Base-by-base conservation (phyloP, 2,329 filamentous ascomycete species). In the Arthroderma sp. region DNA sequence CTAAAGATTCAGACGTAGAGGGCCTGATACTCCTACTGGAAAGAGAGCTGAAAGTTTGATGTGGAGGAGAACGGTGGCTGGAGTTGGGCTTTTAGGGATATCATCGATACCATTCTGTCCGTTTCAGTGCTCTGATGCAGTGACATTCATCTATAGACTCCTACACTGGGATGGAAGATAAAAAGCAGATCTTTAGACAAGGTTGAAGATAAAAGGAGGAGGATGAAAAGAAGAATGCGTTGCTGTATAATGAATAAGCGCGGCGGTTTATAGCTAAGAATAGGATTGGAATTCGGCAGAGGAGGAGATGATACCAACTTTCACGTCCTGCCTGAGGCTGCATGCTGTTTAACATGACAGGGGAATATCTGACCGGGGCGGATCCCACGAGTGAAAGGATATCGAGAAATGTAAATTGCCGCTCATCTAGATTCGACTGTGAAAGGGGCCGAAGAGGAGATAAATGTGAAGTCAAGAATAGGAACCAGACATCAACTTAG, bases 11-110 rank as follows among this genome's bases (percentile, higher is more conserved):
- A 21, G 51, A 49, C 5, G 28, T 47, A 11, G 54, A 57, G 19
- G 56, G n/a, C 15, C 28, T 59, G 49, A 53, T 59, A 23, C 33
- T 49, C 47, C 9, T 60, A 33, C 47, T 57, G 56, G 59, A 55
- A 49, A 41, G 31, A 31, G 60, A 56, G 23, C 54, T 58, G 56
- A 57, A 31, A 33, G 37, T 38, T 13, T 56, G 11, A 39, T 8
- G 7, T 11, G 7, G 17, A 19, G 9, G 7, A 54, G 11, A 15
- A 15, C 19, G 11, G 19, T 23, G 37, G 9, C 23, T 23, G 17
- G 17, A 43, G 19, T 2, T 23, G 39, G 7, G n/a, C 13, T 43
- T 43, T 43, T 43, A 17, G 15, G 15, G 8, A 43, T 21, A 8
- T 43, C n/a, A n/a, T n/a, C n/a, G n/a, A n/a, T n/a, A n/a, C n/a